A percentile compares a stretch with the other conserved stretches of the same genome.
Evolutionary conservation across 106 monocot species (phyloP).

Genomic region (Dioscorea dumetorum): DNA sequence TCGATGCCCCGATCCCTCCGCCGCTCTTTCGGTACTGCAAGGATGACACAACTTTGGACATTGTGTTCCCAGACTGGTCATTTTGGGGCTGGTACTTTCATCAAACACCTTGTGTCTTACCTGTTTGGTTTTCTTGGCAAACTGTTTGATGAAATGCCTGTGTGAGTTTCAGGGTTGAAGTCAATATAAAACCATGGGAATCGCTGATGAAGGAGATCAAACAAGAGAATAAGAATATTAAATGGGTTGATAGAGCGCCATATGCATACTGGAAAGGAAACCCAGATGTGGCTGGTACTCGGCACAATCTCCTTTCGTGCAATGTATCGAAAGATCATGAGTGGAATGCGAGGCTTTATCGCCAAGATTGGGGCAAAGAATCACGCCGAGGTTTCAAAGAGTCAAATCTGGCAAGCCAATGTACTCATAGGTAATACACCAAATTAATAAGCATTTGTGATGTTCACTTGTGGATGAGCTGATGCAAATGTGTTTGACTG

Average conservation of each 20-base stretch:
- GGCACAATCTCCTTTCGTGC: constrained; percentile 29
- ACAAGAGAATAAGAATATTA: constrained; percentile 20
- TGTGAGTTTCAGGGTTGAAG: constrained; percentile 29
- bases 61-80: constrained; percentile 73
- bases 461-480: background rate
- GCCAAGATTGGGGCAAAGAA: constrained; percentile 25
- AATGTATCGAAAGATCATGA: constrained; percentile 18
- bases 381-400: constrained; percentile 11
- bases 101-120: background rate
- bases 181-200: constrained; percentile 50
- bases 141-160: background rate
- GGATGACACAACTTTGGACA: constrained; percentile 42
- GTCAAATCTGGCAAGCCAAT: constrained; percentile 26
- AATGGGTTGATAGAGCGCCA: constrained; percentile 34
- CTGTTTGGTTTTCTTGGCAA: background rate
- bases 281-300: background rate
- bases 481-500: background rate
- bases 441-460: background rate
- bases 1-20: constrained; percentile 6
- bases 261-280: constrained; percentile 55
- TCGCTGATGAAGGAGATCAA: constrained; percentile 23
- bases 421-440: constrained; percentile 18
- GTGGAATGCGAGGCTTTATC: constrained; percentile 36
- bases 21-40: constrained; percentile 60
- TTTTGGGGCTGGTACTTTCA: constrained; percentile 66